phyloP scores from a whole-genome alignment of 1,284 basidiomycete genomes.

The Sanghuangporus sanghuang region DNA sequence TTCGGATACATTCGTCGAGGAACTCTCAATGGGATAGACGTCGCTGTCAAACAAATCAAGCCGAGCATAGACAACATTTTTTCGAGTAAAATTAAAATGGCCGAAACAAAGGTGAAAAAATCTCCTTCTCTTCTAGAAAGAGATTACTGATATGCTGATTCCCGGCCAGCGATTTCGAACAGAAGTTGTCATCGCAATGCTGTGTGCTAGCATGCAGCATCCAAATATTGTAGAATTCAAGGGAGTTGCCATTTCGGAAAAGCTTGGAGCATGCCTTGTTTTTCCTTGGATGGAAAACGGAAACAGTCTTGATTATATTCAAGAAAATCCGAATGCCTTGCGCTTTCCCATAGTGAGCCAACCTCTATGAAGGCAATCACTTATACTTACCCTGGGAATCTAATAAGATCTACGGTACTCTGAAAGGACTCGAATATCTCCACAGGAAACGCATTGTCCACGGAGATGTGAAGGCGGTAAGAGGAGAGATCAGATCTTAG shows the following conservation, averaged over 20 bases:
- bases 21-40: not conserved
- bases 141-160: too few relatives aligned
- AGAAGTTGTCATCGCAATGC: slow-evolving; percentile 1
- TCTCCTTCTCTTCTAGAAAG: too few relatives aligned
- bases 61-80: too few relatives aligned
- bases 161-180: not conserved
- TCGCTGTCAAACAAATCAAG: not conserved
- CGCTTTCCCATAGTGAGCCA: not conserved
- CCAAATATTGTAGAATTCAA: not conserved
- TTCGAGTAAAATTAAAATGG: too few relatives aligned
- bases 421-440: slow-evolving; percentile 1
- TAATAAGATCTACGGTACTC: not conserved
- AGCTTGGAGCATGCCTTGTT: slow-evolving; percentile 2
- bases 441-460: slow-evolving; percentile 4
- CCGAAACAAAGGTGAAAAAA: too few relatives aligned
- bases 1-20: too few relatives aligned
- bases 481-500: not conserved
- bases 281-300: slow-evolving; percentile 14
- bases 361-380: too few relatives aligned
- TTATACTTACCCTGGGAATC: not conserved
- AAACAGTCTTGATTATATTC: not conserved
- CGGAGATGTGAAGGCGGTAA: slow-evolving; percentile 9
- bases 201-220: not conserved
- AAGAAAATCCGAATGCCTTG: not conserved
- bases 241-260: not conserved